Conservation (phyloP, 192 early-diverging fungal species). For the Podila epicladia region DNA sequence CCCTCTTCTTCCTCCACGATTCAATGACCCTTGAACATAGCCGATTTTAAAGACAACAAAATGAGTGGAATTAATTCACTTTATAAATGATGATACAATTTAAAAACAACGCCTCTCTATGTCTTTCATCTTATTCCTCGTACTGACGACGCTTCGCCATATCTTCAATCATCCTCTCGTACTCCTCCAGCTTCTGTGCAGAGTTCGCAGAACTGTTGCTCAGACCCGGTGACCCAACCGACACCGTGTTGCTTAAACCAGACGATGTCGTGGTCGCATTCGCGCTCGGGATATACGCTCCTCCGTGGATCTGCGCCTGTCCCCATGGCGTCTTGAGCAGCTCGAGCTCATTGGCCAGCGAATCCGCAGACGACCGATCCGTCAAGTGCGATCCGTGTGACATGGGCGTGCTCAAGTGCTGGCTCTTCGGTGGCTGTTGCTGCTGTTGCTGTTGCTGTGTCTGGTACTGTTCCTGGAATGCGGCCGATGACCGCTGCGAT, state of each 20-base stretch:
- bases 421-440: not conserved
- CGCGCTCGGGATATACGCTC: slow-evolving; percentile 1
- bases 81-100: not conserved
- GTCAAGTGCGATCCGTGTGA: slow-evolving; percentile 37
- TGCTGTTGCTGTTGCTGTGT: not conserved
- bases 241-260: too few relatives aligned
- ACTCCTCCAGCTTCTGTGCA: slow-evolving; percentile 6
- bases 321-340: slow-evolving; percentile 28
- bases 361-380: slow-evolving; percentile 41
- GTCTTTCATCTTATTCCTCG: not conserved
- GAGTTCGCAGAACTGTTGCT: not conserved
- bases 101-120: not conserved
- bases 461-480: not conserved
- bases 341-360: slow-evolving; percentile 45
- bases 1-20: too few relatives aligned
- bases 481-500: not conserved
- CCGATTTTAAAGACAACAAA: too few relatives aligned
- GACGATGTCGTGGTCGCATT: too few relatives aligned
- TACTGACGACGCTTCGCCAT: slow-evolving; percentile 7
- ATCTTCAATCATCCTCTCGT: slow-evolving; percentile 1
- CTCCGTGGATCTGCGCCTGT: slow-evolving; percentile 16
- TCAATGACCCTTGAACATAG: too few relatives aligned
- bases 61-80: too few relatives aligned
- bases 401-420: slow-evolving; percentile 16
- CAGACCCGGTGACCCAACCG: too few relatives aligned